Evolutionary conservation across 129 eudicot species (phyloP).

Genomic region (Silybum marianum): DNA sequence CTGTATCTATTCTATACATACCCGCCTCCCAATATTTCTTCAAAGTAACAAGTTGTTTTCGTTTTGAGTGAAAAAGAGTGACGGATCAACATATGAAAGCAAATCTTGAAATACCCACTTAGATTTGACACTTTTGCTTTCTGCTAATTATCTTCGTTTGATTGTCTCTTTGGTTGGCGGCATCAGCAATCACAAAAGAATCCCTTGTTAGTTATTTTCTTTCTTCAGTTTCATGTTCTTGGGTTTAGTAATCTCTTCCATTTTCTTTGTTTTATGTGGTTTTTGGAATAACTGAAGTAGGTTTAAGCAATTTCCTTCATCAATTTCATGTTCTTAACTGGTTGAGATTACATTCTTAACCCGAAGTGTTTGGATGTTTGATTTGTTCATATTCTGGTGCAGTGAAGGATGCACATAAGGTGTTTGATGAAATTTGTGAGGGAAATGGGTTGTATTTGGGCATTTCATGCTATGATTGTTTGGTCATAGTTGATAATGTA

Average conservation of each 20-base stretch:
- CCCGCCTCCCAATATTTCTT: not conserved
- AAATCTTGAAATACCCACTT: not conserved
- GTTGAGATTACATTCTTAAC: not conserved
- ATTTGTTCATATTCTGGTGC: not conserved
- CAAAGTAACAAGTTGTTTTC: not conserved
- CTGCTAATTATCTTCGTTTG: not conserved
- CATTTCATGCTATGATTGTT: not conserved
- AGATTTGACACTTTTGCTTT: not conserved
- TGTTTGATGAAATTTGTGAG: not conserved
- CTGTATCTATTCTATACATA: not conserved
- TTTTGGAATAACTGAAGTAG: not conserved
- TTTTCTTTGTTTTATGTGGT: not conserved
- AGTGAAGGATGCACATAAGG: not conserved
- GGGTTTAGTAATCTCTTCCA: not conserved
- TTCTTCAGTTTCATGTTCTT: not conserved
- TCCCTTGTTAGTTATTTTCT: not conserved
- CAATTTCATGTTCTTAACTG: not conserved
- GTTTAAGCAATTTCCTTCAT: not conserved
- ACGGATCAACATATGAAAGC: not conserved
- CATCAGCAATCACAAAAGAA: not conserved
- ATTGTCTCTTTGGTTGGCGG: not conserved
- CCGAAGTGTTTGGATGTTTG: not conserved
- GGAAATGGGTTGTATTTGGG: not conserved
- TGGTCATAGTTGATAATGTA: not conserved
- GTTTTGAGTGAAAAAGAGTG: not conserved